Evolutionary conservation across 2,329 filamentous ascomycete genomes (phyloP).

Genomic region (Exophiala mesophila): DNA sequence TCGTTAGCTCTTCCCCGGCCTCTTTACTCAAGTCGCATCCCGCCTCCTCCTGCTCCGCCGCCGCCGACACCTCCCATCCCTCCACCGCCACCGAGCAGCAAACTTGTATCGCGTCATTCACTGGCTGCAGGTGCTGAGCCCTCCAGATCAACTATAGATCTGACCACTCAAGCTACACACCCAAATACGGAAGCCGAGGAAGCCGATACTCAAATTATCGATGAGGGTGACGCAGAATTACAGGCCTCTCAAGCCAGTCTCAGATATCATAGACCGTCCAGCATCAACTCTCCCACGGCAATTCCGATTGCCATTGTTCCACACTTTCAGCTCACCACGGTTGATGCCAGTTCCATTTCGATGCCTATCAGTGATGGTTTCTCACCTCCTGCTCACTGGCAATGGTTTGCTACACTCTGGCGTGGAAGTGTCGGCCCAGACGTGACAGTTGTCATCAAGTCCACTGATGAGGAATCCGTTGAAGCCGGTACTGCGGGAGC

Average conservation of each 20-base stretch:
- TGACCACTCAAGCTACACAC: not conserved
- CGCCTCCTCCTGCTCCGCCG: conserved; percentile 14
- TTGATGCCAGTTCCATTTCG: conserved; percentile 67
- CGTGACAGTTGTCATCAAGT: conserved; percentile 42
- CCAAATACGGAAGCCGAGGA: not conserved
- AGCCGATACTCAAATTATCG: no score
- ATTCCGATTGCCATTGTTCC: conserved; percentile 72
- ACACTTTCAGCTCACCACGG: conserved; percentile 72
- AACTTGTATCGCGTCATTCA: conserved; percentile 3
- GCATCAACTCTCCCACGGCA: not conserved
- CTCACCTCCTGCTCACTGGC: conserved; percentile 84
- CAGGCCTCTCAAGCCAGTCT: no score
- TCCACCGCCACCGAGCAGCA: conserved; percentile 16
- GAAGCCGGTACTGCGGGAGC: conserved; percentile 34
- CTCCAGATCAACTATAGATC: no score
- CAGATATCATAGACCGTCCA: no score
- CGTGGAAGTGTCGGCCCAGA: conserved; percentile 79
- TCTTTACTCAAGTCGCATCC: conserved; percentile 17
- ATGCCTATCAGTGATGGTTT: conserved; percentile 75
- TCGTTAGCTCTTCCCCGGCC: conserved; percentile 12
- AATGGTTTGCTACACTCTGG: conserved; percentile 95
- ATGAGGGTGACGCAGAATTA: no score
- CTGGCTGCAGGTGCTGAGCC: conserved; percentile 5
- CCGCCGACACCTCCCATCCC: conserved; percentile 27
- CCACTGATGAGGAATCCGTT: conserved; percentile 35